A percentile compares a stretch with the other conserved stretches of the same genome.
phyloP scores from a whole-genome alignment of 176 grass and related monocot genomes.

The Tillandsia leiboldiana region DNA sequence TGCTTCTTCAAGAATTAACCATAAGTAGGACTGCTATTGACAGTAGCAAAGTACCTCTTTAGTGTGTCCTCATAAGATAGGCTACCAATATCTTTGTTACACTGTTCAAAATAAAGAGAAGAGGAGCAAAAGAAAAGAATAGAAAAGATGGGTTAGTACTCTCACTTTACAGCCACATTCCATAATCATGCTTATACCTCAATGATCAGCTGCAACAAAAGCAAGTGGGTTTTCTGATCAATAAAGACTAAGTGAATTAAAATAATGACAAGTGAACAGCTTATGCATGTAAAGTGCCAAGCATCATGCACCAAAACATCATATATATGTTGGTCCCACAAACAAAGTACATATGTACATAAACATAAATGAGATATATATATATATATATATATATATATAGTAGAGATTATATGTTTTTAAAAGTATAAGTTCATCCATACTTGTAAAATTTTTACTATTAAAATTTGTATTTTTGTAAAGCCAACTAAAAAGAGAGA shows the following conservation, averaged over 20 bases:
- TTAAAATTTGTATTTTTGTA: too few relatives aligned
- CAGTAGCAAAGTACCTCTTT: not conserved
- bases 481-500: too few relatives aligned
- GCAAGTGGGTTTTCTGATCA: not conserved
- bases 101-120: not conserved
- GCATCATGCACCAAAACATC: not conserved
- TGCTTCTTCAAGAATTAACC: too few relatives aligned
- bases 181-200: not conserved
- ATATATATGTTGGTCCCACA: not conserved
- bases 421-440: too few relatives aligned
- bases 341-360: not conserved
- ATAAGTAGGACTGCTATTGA: not conserved
- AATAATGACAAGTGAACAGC: not conserved
- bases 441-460: too few relatives aligned
- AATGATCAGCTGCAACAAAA: not conserved
- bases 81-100: not conserved
- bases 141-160: not conserved
- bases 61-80: not conserved
- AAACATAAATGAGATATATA: too few relatives aligned
- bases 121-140: not conserved
- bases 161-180: not conserved
- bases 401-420: too few relatives aligned
- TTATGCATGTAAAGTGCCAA: constrained; percentile 6
- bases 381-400: too few relatives aligned
- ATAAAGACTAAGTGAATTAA: not conserved